Base-by-base conservation (phyloP, 139 green algal species). In the Zygnema cylindricum region DNA sequence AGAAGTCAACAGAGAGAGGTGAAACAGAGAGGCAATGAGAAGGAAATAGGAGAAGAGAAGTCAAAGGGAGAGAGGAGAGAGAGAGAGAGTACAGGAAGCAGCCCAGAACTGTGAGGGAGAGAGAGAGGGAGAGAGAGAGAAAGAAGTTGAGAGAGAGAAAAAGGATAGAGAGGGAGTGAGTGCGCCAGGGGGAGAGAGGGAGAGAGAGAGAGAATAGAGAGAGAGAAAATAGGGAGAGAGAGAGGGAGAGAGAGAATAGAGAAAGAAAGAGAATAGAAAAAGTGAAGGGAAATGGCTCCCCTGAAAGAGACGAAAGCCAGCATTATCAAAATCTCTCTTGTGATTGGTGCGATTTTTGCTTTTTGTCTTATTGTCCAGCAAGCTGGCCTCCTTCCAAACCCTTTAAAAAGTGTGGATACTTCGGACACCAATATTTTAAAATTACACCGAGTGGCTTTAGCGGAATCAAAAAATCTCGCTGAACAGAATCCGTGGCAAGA, bases 401-500 rank as follows among this genome's bases (percentile, higher is more conserved):
- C 49, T 63, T 16, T 63, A 7, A 7, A 16, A 16, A 7, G 16
- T 7, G 7, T 16, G 49, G 49, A 25, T 7, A 16, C 7, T 7
- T 25, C 7, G 7, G n/a, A n/a, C n/a, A n/a, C n/a, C n/a, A n/a
- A n/a, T n/a, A n/a, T n/a, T n/a, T 16, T 63, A 63, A 63, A 63
- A 16, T 7, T 40, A 16, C 7, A 25, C 11, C 71, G 71, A 3
- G 21, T 41, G 7, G 71, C 71, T 16, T 40, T 79, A 16, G 71
- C 7, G 71, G 71, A 41, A 11, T 40, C 21, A 16, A 79, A 79
- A 16, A 43, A 7, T 11, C 36, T 79, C 11, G 16, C 71, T 7
- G 11, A 3, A 11, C 71, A 79, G 71, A 79, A 16, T 7, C 71
- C 71, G 11, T 79, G 71, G 71, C 71, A 79, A 16, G 71, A 79